Conservation (phyloP, 257 asterid genomes). For the Osmanthus fragrans region DNA sequence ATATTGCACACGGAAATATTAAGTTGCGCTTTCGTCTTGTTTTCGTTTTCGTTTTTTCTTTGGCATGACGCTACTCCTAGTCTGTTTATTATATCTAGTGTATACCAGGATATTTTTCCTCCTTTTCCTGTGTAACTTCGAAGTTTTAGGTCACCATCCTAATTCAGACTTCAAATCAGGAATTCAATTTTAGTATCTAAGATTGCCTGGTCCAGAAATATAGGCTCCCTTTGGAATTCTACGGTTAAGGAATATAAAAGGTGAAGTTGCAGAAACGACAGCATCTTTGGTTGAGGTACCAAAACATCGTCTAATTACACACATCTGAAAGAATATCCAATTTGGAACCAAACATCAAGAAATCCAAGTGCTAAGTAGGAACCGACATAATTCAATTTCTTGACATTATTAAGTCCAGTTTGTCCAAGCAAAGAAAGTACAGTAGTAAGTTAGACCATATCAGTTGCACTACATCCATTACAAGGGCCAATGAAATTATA, state of each 20-base stretch:
- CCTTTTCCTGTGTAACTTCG: not conserved
- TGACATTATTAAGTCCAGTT: not conserved
- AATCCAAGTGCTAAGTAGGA: not conserved
- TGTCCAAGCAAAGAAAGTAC: not conserved
- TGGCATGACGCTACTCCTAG: not conserved
- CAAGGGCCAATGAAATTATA: not conserved
- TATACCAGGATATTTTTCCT: not conserved
- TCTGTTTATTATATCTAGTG: not conserved
- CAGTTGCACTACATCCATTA: not conserved
- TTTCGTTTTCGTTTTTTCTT: not conserved
- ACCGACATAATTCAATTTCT: not conserved
- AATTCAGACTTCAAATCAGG: not conserved
- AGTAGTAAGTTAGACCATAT: not conserved
- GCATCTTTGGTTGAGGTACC: not conserved
- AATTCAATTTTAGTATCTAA: not conserved
- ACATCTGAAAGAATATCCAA: not conserved
- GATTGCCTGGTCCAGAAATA: not conserved
- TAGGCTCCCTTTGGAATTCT: not conserved
- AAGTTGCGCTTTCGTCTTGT: not conserved
- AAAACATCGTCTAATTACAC: not conserved
- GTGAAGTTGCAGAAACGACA: not conserved
- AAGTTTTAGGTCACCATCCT: not conserved
- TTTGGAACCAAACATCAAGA: not conserved
- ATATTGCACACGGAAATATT: not conserved
- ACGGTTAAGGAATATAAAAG: not conserved